These are phyloP conservation scores for Tolypocladium tundrense DNA, from an alignment of 2,329 filamentous ascomycete species.

Conservation along the genomic window DNA sequence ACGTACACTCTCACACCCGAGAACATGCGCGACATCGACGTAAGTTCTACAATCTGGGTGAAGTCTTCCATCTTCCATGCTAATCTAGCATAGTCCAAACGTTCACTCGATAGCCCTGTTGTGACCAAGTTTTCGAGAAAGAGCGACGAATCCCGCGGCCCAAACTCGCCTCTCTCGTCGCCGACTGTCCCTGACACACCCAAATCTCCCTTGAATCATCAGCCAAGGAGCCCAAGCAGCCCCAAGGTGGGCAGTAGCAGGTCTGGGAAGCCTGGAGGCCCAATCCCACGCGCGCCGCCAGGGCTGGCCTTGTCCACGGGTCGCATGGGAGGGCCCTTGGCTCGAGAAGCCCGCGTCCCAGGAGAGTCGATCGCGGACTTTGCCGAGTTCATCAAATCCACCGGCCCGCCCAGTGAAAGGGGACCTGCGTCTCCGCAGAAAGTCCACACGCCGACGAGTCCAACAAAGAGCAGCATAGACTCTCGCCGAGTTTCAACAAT, in stretches of 20 bases:
- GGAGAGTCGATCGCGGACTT: constrained; percentile 71
- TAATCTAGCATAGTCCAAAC: constrained; percentile 21
- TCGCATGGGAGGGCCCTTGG: constrained; percentile 19
- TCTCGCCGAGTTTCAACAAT: constrained; percentile 26
- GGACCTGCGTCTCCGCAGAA: constrained; percentile 24
- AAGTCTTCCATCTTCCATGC: constrained; percentile 5
- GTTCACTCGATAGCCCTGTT: constrained; percentile 32
- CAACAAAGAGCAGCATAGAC: constrained; percentile 26
- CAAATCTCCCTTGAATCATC: constrained; percentile 13
- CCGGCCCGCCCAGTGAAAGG: constrained; percentile 53
- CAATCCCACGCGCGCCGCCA: constrained; percentile 12
- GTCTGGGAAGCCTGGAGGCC: constrained; percentile 6
- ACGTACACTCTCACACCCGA: constrained; percentile 75
- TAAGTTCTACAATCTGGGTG: constrained; percentile 27
- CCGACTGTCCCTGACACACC: constrained; percentile 29
- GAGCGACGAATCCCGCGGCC: constrained; percentile 34
- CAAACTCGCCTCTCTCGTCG: constrained; percentile 37
- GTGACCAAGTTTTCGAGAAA: constrained; percentile 30
- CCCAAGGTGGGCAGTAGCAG: constrained; percentile 5
- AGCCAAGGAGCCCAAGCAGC: constrained; percentile 4
- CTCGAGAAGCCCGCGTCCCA: constrained; percentile 64
- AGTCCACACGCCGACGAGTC: constrained; percentile 16
- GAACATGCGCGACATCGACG: constrained; percentile 67
- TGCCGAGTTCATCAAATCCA: constrained; percentile 81
- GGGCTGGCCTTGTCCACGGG: constrained; percentile 10